Evolutionary conservation across 208 protist species (phyloP), one percentile per base, ranked within the genome.

Genomic region (Trypanosoma avium): DNA sequence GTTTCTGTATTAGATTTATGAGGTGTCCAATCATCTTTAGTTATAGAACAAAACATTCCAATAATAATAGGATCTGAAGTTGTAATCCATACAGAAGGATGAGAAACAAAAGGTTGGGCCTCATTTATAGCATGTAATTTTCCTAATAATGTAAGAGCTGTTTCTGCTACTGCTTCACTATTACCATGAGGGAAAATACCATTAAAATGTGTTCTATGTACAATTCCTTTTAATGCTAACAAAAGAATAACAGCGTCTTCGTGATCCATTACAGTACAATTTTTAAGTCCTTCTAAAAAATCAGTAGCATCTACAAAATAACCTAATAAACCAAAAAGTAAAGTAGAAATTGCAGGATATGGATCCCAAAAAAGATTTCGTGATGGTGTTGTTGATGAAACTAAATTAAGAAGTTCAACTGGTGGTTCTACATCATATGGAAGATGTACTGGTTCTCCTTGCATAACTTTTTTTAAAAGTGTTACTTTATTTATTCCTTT

Each of bases 81-180:
- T 27, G 80, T 77, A 27, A 94, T 71, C 88, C 88, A 94, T 35
- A 88, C 57, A 32, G 70, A 82, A 8, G 73, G 46, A 17, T 63
- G 42, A 21, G 72, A 30, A 47, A 84, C 73, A 65, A 94, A 90
- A 0, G 73, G 50, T 30, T 73, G 70, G 26, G 78, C 70, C 71
- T 92, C 84, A 63, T 90, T 75, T 33, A 95, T 73, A 12, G 73
- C 63, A 77, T 93, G 79, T 9, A 95, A 65, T 36, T 86, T 85
- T 19, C 53, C 40, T 22, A 95, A 80, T 33, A 93, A 70, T 38
- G 56, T 64, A 48, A 73, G 81, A 47, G 84, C 86, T 2, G 79
- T 43, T 64, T 90, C 75, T 42, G 84, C 84, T 12, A 93, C 84
- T n/a, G 79, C 83, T 65, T 89, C 89, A 36, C 73, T 70, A 64